A percentile compares a stretch with the other conserved stretches of the same genome.
Evolutionary conservation across 2,329 filamentous ascomycete species (phyloP).

Genomic region (Exophiala bonariae): DNA sequence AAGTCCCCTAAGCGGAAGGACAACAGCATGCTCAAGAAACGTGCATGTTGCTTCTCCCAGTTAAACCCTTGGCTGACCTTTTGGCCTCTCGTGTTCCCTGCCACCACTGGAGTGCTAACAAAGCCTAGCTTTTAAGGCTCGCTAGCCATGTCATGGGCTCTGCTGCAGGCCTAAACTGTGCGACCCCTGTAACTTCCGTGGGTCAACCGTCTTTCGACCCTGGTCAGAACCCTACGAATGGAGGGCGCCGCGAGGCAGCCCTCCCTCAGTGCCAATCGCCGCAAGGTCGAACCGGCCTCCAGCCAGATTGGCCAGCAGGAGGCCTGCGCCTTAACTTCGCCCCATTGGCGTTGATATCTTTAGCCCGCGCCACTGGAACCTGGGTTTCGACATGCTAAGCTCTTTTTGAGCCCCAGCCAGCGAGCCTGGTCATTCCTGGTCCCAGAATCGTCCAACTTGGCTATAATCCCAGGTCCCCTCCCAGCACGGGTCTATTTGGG

Average conservation of each 20-base stretch:
- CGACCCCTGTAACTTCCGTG: too few relatives aligned
- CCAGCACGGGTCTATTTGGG: background rate
- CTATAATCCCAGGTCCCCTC: conserved; percentile 19
- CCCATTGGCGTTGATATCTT: conserved; percentile 25
- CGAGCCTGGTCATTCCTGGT: conserved; percentile 3
- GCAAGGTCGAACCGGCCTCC: background rate
- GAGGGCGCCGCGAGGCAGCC: conserved; percentile 7
- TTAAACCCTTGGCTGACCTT: background rate
- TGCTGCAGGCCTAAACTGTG: too few relatives aligned
- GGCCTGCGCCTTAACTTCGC: conserved; percentile 25
- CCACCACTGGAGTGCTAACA: conserved; percentile 4
- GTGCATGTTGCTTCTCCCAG: background rate
- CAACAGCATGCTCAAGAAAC: conserved; percentile 3
- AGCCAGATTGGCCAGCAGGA: conserved; percentile 20
- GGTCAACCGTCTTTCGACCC: too few relatives aligned
- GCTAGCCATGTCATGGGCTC: too few relatives aligned
- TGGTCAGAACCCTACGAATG: too few relatives aligned
- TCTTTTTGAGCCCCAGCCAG: conserved; percentile 14
- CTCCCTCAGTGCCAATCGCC: conserved; percentile 15
- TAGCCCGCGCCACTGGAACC: conserved; percentile 21
- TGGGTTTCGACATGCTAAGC: conserved; percentile 14
- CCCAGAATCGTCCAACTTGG: conserved; percentile 12
- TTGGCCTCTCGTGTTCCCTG: conserved; percentile 7
- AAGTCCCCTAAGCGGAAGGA: background rate
- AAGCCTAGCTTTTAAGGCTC: too few relatives aligned